These are phyloP conservation scores for Filosporella fistucella DNA, from an alignment of 495 filamentous ascomycete species.

Conservation along the genomic window DNA sequence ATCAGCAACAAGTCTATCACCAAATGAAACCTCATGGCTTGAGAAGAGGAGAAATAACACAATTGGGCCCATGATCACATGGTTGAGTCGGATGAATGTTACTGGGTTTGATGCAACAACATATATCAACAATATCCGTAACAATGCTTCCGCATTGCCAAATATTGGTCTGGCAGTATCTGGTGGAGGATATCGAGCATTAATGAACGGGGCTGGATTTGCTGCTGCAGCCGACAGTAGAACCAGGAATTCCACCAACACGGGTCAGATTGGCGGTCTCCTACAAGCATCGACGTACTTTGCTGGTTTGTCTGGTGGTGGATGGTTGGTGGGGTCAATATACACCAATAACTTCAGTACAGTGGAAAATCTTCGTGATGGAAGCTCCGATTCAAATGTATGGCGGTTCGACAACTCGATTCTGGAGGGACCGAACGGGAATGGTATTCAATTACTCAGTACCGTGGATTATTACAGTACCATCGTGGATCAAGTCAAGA, in stretches of 20 bases:
- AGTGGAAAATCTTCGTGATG: slow-evolving; percentile 56
- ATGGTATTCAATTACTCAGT: slow-evolving; percentile 45
- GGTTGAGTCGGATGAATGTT: slow-evolving; percentile 70
- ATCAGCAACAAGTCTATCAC: slow-evolving; percentile 52
- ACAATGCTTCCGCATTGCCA: slow-evolving; percentile 53
- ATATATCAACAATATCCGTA: slow-evolving; percentile 55
- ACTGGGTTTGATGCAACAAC: slow-evolving; percentile 65
- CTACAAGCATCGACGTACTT: slow-evolving; percentile 84
- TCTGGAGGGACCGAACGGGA: slow-evolving; percentile 55
- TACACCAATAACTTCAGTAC: slow-evolving; percentile 88
- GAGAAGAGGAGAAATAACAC: slow-evolving; percentile 38
- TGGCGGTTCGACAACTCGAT: slow-evolving; percentile 83
- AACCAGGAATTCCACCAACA: slow-evolving; percentile 56
- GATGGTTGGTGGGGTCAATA: slow-evolving; percentile 83
- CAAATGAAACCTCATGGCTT: slow-evolving; percentile 68
- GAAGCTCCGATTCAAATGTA: slow-evolving; percentile 44
- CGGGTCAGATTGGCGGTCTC: slow-evolving; percentile 77
- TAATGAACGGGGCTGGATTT: slow-evolving; percentile 86
- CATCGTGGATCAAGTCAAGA: slow-evolving; percentile 54
- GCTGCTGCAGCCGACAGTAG: slow-evolving; percentile 81
- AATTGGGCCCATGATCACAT: slow-evolving; percentile 29
- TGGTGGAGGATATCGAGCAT: slow-evolving; percentile 78
- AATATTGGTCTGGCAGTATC: slow-evolving; percentile 64
- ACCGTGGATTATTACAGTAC: slow-evolving; percentile 61
- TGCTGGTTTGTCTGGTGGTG: slow-evolving; percentile 79